These are phyloP conservation scores for Rhodotorula sphaerocarpa DNA, from an alignment of 768 basidiomycete genomes.

Conservation along the genomic window DNA sequence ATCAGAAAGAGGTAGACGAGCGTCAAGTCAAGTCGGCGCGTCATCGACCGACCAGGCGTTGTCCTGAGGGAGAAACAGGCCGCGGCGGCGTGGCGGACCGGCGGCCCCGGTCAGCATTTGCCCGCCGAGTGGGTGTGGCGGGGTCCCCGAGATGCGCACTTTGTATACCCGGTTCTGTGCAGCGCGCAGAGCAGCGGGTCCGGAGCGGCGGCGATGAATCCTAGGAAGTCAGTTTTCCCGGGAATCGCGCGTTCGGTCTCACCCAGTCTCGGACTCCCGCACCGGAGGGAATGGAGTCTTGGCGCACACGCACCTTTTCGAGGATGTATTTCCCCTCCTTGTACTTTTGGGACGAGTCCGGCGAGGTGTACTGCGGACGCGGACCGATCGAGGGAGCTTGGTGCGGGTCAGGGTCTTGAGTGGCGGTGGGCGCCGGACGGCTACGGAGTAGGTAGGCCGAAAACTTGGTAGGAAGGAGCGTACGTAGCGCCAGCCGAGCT, in stretches of 20 bases:
- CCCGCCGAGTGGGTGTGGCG: too few relatives aligned
- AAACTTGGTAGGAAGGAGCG: background rate
- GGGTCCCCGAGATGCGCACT: background rate
- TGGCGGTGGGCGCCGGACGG: too few relatives aligned
- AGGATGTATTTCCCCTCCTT: constrained; percentile 30
- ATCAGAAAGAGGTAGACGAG: too few relatives aligned
- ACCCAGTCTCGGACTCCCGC: too few relatives aligned
- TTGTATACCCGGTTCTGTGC: constrained; percentile 27
- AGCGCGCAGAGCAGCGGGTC: background rate
- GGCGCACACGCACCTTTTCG: constrained; percentile 9
- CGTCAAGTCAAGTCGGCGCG: too few relatives aligned
- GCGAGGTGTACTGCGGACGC: constrained; percentile 11
- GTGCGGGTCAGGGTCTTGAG: too few relatives aligned
- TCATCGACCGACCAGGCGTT: constrained; percentile 16
- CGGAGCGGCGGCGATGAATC: too few relatives aligned
- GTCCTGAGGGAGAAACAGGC: too few relatives aligned
- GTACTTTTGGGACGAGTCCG: constrained; percentile 24
- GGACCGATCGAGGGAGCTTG: too few relatives aligned
- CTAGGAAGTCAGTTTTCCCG: background rate
- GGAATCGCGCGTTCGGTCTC: too few relatives aligned
- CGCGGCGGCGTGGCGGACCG: too few relatives aligned
- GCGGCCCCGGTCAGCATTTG: background rate
- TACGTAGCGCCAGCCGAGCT: constrained; percentile 30
- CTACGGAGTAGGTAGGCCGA: too few relatives aligned
- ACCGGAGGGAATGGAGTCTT: background rate